phyloP scores from a whole-genome alignment of 768 basidiomycete species.

The Gautieria morchelliformis region DNA sequence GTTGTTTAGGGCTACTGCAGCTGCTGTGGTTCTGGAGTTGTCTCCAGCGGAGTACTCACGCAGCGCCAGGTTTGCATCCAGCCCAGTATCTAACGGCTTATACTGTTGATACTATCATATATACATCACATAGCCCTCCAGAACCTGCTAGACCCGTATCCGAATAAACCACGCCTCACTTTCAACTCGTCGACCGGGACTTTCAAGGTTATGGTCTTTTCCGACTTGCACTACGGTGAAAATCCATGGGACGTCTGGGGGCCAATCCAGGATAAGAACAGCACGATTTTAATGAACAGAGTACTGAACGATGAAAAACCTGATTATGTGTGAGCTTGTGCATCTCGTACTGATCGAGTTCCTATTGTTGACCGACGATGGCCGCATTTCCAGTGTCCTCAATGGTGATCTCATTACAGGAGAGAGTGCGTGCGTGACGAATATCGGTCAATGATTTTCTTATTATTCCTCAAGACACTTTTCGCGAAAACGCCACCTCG shows the following conservation, averaged over 20 bases:
- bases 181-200: conserved; percentile 45
- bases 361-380: background rate
- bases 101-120: background rate
- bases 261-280: conserved; percentile 56
- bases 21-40: background rate
- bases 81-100: background rate
- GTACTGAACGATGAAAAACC: conserved; percentile 51
- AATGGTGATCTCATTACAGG: conserved; percentile 72
- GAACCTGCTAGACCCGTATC: conserved; percentile 29
- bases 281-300: conserved; percentile 44
- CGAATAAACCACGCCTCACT: conserved; percentile 38
- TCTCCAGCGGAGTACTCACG: background rate
- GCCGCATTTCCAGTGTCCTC: conserved; percentile 37
- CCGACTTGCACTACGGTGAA: conserved; percentile 70
- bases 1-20: background rate
- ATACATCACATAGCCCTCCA: no score
- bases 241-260: conserved; percentile 66
- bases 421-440: conserved; percentile 35
- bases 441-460: background rate
- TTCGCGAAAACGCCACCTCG: conserved; percentile 51
- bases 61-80: background rate
- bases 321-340: conserved; percentile 51
- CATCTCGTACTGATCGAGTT: background rate
- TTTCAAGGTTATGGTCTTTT: conserved; percentile 67
- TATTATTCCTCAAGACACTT: conserved; percentile 36